These are phyloP conservation scores for Kodamaea nitidulidarum DNA, from an alignment of 805 yeast species.

Conservation along the genomic window DNA sequence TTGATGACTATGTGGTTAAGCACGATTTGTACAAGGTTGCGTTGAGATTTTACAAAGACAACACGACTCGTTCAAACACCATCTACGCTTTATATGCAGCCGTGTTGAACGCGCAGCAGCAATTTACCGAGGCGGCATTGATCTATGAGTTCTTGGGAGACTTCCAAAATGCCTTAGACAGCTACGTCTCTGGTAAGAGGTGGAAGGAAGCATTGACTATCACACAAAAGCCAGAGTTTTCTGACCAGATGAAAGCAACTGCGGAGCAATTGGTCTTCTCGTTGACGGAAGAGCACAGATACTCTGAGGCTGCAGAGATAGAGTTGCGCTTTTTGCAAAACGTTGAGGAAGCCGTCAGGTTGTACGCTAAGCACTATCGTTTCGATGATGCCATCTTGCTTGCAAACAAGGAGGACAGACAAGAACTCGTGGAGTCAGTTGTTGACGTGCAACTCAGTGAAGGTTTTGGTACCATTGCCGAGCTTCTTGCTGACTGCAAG, in stretches of 20 bases:
- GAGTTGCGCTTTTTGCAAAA: slow-evolving; percentile 59
- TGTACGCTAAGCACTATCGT: slow-evolving; percentile 69
- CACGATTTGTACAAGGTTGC: slow-evolving; percentile 73
- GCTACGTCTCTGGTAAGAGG: slow-evolving; percentile 62
- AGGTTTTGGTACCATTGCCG: slow-evolving; percentile 84
- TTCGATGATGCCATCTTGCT: slow-evolving; percentile 75
- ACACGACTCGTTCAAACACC: slow-evolving; percentile 46
- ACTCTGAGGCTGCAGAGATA: slow-evolving; percentile 76
- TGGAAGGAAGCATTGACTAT: slow-evolving; percentile 85
- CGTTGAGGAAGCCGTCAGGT: slow-evolving; percentile 56
- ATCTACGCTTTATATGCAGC: slow-evolving; percentile 63
- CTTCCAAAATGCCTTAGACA: slow-evolving; percentile 58
- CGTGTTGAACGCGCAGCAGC: slow-evolving; percentile 50
- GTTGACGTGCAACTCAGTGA: slow-evolving; percentile 78
- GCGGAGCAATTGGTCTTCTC: slow-evolving; percentile 59
- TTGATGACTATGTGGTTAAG: slow-evolving; percentile 60
- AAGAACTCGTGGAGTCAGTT: slow-evolving; percentile 49
- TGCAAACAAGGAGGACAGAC: slow-evolving; percentile 42
- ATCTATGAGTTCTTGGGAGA: slow-evolving; percentile 67
- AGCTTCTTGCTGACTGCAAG: slow-evolving; percentile 88
- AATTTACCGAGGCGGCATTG: slow-evolving; percentile 72
- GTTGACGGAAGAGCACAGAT: slow-evolving; percentile 65
- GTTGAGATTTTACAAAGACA: slow-evolving; percentile 55
- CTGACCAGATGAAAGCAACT: slow-evolving; percentile 38
- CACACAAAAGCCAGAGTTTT: slow-evolving; percentile 39